phyloP scores from a whole-genome alignment of 805 yeast genomes.

The Spathaspora hagerdaliae region DNA sequence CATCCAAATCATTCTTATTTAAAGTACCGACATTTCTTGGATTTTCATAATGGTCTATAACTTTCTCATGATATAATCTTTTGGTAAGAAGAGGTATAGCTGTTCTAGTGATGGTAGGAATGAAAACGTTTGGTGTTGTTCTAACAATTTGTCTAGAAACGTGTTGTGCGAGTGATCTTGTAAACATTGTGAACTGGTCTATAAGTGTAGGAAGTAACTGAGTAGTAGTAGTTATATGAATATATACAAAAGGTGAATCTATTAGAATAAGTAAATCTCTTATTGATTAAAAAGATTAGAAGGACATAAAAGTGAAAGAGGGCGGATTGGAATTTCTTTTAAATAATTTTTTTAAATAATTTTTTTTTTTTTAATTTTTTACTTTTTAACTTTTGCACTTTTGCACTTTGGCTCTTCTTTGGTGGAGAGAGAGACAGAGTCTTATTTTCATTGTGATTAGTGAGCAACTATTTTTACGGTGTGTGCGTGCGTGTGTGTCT shows the following conservation, averaged over 20 bases:
- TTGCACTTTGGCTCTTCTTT: too few species aligned
- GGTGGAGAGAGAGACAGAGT: too few species aligned
- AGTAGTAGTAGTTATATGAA: neutral
- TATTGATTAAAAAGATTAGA: too few species aligned
- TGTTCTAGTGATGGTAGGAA: neutral
- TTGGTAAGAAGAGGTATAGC: conserved; percentile 2
- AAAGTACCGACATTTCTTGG: conserved; percentile 96
- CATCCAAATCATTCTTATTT: conserved; percentile 69
- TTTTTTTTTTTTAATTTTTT: too few species aligned
- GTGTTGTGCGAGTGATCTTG: conserved; percentile 22
- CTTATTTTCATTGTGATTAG: too few species aligned
- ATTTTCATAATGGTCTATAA: conserved; percentile 92
- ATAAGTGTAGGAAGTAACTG: too few species aligned
- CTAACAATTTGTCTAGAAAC: conserved; percentile 7
- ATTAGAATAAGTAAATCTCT: neutral
- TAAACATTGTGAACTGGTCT: conserved; percentile 15
- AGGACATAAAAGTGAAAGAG: too few species aligned
- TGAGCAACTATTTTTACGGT: too few species aligned
- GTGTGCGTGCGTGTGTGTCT: too few species aligned
- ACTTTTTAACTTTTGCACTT: too few species aligned
- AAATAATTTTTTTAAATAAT: too few species aligned
- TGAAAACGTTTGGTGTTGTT: conserved; percentile 7
- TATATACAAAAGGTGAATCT: neutral
- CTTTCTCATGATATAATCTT: conserved; percentile 79
- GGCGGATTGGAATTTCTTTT: too few species aligned